phyloP scores from a whole-genome alignment of 768 basidiomycete species.

The Suillus ampliporus region DNA sequence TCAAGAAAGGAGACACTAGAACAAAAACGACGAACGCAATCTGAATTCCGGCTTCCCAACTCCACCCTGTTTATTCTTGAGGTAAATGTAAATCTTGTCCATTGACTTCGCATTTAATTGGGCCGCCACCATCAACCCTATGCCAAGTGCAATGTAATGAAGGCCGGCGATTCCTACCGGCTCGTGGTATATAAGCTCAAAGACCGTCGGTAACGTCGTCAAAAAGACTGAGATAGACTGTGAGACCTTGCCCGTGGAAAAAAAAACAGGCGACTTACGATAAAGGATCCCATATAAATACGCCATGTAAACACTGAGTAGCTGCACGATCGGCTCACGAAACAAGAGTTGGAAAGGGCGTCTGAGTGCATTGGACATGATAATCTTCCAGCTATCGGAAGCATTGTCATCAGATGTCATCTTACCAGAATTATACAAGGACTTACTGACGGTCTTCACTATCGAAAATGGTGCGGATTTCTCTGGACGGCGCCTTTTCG shows the following conservation, averaged over 20 bases:
- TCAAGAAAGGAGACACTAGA: background rate
- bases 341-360: slow-evolving; percentile 71
- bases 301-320: slow-evolving; percentile 71
- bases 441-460: no score
- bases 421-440: no score
- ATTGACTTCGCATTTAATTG: slow-evolving; percentile 59
- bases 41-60: slow-evolving; percentile 32
- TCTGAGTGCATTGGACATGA: slow-evolving; percentile 58
- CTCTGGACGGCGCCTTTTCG: slow-evolving; percentile 47
- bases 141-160: no score
- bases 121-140: slow-evolving; percentile 57
- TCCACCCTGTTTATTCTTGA: slow-evolving; percentile 55
- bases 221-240: slow-evolving; percentile 57
- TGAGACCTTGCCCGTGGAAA: background rate
- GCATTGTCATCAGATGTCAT: slow-evolving; percentile 43
- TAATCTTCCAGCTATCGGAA: slow-evolving; percentile 57
- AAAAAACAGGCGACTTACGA: slow-evolving; percentile 39
- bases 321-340: slow-evolving; percentile 26
- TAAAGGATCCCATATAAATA: slow-evolving; percentile 70
- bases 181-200: slow-evolving; percentile 57
- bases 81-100: slow-evolving; percentile 58
- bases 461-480: slow-evolving; percentile 52
- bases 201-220: slow-evolving; percentile 67
- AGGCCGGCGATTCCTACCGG: slow-evolving; percentile 20
- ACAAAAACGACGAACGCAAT: slow-evolving; percentile 43